Percentiles rank a stretch among this genome's conserved stretches.
These are phyloP conservation scores for Graphilbum fragrans DNA, from an alignment of 2,329 filamentous ascomycete genomes.

Conservation along the genomic window DNA sequence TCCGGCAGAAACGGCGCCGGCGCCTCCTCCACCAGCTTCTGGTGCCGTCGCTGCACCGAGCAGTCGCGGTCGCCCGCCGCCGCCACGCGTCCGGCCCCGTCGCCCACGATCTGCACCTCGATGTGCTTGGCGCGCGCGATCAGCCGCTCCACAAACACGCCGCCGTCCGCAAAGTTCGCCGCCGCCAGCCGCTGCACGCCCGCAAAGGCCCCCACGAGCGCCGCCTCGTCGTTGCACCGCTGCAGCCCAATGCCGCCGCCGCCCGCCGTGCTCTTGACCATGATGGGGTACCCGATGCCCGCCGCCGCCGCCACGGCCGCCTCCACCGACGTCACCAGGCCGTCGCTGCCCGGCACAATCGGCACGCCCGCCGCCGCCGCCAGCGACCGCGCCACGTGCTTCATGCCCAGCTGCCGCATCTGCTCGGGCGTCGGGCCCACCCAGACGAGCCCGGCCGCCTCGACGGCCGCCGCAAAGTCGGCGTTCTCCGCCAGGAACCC, in stretches of 20 bases:
- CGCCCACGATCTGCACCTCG: constrained; percentile 51
- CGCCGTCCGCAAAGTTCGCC: constrained; percentile 42
- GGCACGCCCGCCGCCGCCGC: constrained; percentile 27
- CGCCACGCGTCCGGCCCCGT: constrained; percentile 40
- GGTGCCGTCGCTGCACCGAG: constrained; percentile 48
- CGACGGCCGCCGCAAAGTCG: constrained; percentile 41
- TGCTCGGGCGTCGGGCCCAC: constrained; percentile 40
- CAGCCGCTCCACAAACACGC: constrained; percentile 45
- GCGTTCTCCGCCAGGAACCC: constrained; percentile 52
- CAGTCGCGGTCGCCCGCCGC: constrained; percentile 49
- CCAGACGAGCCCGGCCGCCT: constrained; percentile 40
- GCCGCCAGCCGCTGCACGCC: constrained; percentile 38
- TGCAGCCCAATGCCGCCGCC: constrained; percentile 79
- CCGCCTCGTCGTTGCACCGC: constrained; percentile 46
- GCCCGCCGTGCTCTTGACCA: constrained; percentile 68
- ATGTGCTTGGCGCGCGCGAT: constrained; percentile 47
- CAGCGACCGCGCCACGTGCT: constrained; percentile 42
- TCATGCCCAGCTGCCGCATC: constrained; percentile 45
- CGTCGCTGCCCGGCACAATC: constrained; percentile 28
- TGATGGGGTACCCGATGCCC: constrained; percentile 55
- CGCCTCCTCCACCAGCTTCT: constrained; percentile 55
- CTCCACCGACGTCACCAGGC: not conserved
- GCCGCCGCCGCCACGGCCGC: not conserved
- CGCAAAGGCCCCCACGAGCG: constrained; percentile 29
- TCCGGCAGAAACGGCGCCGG: constrained; percentile 36